These are phyloP conservation scores for Emmonsia crescens DNA, from an alignment of 2,329 filamentous ascomycete genomes.

Conservation along the genomic window DNA sequence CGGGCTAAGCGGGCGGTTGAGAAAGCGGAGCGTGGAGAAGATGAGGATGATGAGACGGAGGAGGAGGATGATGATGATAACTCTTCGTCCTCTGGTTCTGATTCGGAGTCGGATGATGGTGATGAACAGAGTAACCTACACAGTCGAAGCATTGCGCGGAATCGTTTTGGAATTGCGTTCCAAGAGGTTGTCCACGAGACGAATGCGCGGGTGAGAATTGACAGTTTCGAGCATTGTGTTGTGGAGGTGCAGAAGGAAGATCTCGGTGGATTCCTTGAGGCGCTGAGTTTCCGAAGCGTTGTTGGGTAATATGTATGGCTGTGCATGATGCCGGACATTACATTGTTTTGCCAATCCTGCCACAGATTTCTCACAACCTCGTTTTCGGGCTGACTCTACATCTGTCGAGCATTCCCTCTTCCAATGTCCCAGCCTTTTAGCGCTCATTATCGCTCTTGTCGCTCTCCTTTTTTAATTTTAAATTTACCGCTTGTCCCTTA, in stretches of 20 bases:
- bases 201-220: slow-evolving; percentile 76
- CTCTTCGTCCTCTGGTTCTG: slow-evolving; percentile 25
- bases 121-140: slow-evolving; percentile 44
- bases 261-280: slow-evolving; percentile 78
- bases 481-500: no score
- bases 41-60: slow-evolving; percentile 47
- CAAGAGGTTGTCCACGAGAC: slow-evolving; percentile 91
- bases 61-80: slow-evolving; percentile 56
- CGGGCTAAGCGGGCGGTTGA: slow-evolving; percentile 46
- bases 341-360: not conserved
- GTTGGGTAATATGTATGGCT: slow-evolving; percentile 38
- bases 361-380: not conserved
- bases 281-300: slow-evolving; percentile 81
- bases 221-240: slow-evolving; percentile 95
- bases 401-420: not conserved
- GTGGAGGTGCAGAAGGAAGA: slow-evolving; percentile 98
- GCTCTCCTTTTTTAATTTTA: no score
- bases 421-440: not conserved
- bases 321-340: not conserved
- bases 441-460: not conserved
- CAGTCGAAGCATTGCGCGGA: slow-evolving; percentile 61
- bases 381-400: not conserved
- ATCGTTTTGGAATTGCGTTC: slow-evolving; percentile 89
- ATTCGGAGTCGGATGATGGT: slow-evolving; percentile 44
- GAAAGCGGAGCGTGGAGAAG: slow-evolving; percentile 40